These are phyloP conservation scores for Raffaelea deltoideospora DNA, from an alignment of 2,329 filamentous ascomycete species.

Conservation along the genomic window DNA sequence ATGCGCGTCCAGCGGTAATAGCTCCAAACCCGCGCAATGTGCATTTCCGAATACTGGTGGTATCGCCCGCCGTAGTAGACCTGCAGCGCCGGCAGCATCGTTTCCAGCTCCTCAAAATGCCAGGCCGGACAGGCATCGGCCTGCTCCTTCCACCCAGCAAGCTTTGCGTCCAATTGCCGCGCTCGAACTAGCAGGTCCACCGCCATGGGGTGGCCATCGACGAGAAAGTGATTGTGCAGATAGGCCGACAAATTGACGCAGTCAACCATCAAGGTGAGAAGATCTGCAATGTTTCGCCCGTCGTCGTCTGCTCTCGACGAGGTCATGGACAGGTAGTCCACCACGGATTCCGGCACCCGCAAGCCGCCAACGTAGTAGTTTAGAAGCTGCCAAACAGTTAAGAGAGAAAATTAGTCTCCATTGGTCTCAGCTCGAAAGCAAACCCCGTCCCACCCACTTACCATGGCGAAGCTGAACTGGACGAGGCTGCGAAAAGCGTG, in stretches of 20 bases:
- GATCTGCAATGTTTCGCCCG: conserved; percentile 21
- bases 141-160: conserved; percentile 23
- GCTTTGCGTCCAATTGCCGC: conserved; percentile 22
- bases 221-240: conserved; percentile 18
- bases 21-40: conserved; percentile 39
- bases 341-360: conserved; percentile 24
- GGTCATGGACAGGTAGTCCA: conserved; percentile 29
- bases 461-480: conserved; percentile 41
- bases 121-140: conserved; percentile 18
- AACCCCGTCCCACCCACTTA: too few species aligned
- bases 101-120: conserved; percentile 18
- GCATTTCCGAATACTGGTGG: conserved; percentile 39
- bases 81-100: conserved; percentile 18
- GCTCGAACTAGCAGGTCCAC: conserved; percentile 22
- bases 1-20: conserved; percentile 45
- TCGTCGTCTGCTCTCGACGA: too few species aligned
- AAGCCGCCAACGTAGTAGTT: conserved; percentile 24
- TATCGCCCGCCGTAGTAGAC: conserved; percentile 36
- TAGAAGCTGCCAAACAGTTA: conserved; percentile 29
- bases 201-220: conserved; percentile 21
- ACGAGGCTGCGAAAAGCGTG: conserved; percentile 36
- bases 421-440: too few species aligned
- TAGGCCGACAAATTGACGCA: conserved; percentile 24
- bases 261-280: conserved; percentile 24
- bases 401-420: too few species aligned